phyloP scores from a whole-genome alignment of 257 asterid genomes.

The Mitragyna speciosa region DNA sequence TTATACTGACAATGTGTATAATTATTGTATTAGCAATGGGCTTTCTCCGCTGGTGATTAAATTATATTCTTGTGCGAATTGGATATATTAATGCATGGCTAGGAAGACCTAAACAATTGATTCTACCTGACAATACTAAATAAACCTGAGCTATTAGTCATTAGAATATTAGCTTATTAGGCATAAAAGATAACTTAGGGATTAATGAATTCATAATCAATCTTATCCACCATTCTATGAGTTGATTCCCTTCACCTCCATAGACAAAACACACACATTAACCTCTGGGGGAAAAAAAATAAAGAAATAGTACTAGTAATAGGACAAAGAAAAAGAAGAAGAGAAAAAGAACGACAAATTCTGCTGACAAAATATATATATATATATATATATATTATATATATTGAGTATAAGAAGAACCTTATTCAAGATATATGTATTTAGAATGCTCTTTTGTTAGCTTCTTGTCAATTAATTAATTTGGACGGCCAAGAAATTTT shows the following conservation, averaged over 20 bases:
- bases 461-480: neutral
- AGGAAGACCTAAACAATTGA: neutral
- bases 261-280: neutral
- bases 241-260: neutral
- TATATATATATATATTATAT: no score
- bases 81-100: neutral
- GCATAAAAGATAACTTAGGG: neutral
- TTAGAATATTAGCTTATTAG: neutral
- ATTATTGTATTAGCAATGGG: neutral
- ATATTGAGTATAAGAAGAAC: no score
- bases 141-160: neutral
- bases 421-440: no score
- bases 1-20: neutral
- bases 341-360: neutral
- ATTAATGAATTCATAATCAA: conserved; percentile 4
- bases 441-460: neutral
- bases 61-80: neutral
- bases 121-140: neutral
- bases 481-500: conserved; percentile 15
- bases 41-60: conserved; percentile 1
- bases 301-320: no score
- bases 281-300: neutral
- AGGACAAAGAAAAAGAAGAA: neutral
- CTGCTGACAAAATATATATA: neutral
- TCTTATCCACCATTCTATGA: conserved; percentile 7